Base-by-base conservation (phyloP, 2,329 filamentous ascomycete genomes). In the Aspergillus fumigatiaffinis region DNA sequence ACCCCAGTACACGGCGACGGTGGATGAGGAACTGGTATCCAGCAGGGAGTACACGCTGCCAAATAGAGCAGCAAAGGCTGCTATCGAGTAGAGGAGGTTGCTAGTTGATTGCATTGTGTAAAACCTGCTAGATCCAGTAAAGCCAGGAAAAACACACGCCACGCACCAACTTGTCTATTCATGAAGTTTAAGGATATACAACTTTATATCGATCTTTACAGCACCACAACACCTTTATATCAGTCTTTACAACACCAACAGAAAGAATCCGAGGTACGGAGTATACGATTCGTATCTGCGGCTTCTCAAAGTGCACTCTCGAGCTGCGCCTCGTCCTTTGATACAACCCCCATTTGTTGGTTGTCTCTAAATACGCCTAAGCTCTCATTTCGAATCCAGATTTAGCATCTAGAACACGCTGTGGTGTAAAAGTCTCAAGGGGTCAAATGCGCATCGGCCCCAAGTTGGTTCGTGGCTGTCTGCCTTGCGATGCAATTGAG, bases 1-100 rank as follows among this genome's bases (percentile, higher is more conserved):
- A 51, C 50, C 50, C 50, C 50, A 51, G 23, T 51, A 51, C 29
- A 51, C 50, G 4, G 50, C 50, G n/a, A 51, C 32, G 17, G n/a
- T 51, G 32, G 26, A 35, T 35, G 50, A 51, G 9, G 50, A 51
- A 51, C 23, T 25, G 21, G 32, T 51, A 42, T 51, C 50, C 50
- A 51, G 9, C n/a, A 51, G 25, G 5, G 50, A 51, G 20, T 41
- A 25, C 7, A 23, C 29, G 38, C 26, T n/a, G n/a, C 26, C 28
- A 47, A 47, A 26, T 32, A 42, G 4, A 51, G 50, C 50, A 51
- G 32, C 29, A n/a, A 42, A 42, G 17, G 21, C 32, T 32, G 23
- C 50, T 25, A 38, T 32, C 26, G 20, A 51, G 35, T n/a, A 51
- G 12, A 42, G 26, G 14, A 51, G 20, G 32, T 20, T 12, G 9